Percentiles rank a stretch among this genome's conserved stretches.
These are phyloP conservation scores for Colletotrichum noveboracense DNA, from an alignment of 2,329 filamentous ascomycete genomes.

Conservation along the genomic window DNA sequence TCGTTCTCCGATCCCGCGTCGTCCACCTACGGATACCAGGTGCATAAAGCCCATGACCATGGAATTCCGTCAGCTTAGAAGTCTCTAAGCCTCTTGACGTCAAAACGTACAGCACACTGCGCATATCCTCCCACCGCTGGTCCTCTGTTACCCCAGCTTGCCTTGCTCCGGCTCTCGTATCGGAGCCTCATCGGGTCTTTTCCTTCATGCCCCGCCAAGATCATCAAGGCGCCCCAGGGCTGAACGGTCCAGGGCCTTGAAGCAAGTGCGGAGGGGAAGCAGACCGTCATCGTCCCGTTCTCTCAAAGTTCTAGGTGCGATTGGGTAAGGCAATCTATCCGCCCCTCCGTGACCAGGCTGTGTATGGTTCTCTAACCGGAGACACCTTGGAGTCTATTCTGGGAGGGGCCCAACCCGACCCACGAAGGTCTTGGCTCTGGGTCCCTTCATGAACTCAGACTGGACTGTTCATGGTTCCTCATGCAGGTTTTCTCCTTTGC, in stretches of 20 bases:
- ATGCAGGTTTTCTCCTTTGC: background rate
- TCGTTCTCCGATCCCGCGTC: background rate
- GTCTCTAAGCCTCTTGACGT: slow-evolving; percentile 15
- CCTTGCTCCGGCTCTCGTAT: slow-evolving; percentile 4
- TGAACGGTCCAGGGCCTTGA: background rate
- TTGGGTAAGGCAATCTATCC: background rate
- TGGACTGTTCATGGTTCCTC: background rate
- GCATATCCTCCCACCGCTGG: background rate
- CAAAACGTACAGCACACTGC: background rate
- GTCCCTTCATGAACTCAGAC: background rate
- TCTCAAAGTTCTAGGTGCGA: background rate
- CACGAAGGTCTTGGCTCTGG: slow-evolving; percentile 7
- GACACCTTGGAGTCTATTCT: slow-evolving; percentile 6
- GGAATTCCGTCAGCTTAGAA: slow-evolving; percentile 10
- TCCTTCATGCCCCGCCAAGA: slow-evolving; percentile 5
- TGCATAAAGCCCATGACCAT: background rate
- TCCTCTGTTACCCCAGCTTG: background rate
- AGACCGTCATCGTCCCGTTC: slow-evolving; percentile 6
- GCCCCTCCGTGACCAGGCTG: background rate
- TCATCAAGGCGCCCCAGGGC: slow-evolving; percentile 7
- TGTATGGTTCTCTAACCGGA: background rate
- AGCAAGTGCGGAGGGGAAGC: background rate
- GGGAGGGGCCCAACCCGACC: background rate
- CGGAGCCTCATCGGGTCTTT: slow-evolving; percentile 11
- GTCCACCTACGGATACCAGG: background rate